phyloP scores from a whole-genome alignment of 1,284 basidiomycete species.

The Puccinia polysora region DNA sequence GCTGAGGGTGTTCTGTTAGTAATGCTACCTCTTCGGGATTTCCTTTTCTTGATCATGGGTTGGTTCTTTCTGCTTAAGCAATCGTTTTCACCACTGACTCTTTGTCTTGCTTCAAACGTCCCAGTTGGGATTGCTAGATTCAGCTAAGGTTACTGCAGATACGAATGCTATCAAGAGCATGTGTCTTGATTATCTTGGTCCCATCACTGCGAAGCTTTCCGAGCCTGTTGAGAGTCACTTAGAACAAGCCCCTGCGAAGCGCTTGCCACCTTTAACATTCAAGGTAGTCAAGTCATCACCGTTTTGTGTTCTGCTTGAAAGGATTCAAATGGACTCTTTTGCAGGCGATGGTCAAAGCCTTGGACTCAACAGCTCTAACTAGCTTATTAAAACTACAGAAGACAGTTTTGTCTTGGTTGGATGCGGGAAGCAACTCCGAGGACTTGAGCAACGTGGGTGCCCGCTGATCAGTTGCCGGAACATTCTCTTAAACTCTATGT shows the following conservation, averaged over 20 bases:
- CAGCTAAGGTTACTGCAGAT: conserved; percentile 20
- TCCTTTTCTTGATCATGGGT: background rate
- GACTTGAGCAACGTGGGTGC: conserved; percentile 18
- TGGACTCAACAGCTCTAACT: conserved; percentile 8
- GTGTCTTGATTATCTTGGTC: conserved; percentile 41
- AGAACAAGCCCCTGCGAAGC: background rate
- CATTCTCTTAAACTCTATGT: background rate
- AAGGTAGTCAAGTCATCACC: conserved; percentile 4
- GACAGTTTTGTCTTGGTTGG: conserved; percentile 5
- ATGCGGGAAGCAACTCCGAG: conserved; percentile 1
- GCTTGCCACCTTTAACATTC: conserved; percentile 4
- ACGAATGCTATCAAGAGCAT: conserved; percentile 35
- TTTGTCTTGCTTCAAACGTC: background rate
- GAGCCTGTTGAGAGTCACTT: conserved; percentile 3
- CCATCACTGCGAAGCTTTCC: conserved; percentile 28
- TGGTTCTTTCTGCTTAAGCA: background rate
- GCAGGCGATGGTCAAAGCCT: conserved; percentile 18
- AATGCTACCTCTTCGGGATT: background rate
- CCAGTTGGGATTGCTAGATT: conserved; percentile 37
- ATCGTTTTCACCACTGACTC: background rate
- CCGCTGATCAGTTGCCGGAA: background rate
- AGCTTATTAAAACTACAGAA: conserved; percentile 24
- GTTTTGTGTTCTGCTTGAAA: background rate
- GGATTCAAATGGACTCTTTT: background rate
- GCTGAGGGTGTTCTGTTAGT: background rate